These are phyloP conservation scores for Ceratocystis albifundus DNA, from an alignment of 2,329 filamentous ascomycete genomes.

Conservation along the genomic window DNA sequence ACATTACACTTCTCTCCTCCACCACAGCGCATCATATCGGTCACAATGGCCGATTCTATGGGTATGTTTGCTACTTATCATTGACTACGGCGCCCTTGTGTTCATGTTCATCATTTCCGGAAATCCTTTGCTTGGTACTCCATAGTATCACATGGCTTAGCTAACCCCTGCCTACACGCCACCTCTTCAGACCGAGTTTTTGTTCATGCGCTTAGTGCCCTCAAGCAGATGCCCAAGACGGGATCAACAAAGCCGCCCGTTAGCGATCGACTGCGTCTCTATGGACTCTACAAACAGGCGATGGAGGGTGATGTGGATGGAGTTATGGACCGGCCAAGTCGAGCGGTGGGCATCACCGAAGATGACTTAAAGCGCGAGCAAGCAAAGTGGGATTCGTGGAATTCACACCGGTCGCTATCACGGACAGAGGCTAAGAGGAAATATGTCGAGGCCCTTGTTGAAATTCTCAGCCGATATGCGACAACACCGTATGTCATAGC, in stretches of 20 bases:
- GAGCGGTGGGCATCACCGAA: constrained; percentile 36
- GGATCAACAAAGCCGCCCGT: constrained; percentile 81
- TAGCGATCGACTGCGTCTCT: constrained; percentile 74
- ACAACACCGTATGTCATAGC: constrained; percentile 55
- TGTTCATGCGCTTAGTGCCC: constrained; percentile 95
- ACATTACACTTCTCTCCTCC: not conserved
- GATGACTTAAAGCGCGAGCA: constrained; percentile 49
- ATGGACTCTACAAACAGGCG: constrained; percentile 97
- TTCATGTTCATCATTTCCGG: not conserved
- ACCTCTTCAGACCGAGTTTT: constrained; percentile 77
- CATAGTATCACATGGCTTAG: not conserved
- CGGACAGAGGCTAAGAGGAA: constrained; percentile 87
- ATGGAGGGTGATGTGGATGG: constrained; percentile 97
- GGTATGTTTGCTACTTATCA: constrained; percentile 27
- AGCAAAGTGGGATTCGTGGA: constrained; percentile 90
- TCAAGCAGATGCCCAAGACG: constrained; percentile 93
- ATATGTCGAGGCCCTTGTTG: constrained; percentile 88
- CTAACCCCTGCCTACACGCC: not conserved
- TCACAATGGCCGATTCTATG: constrained; percentile 33
- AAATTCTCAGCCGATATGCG: constrained; percentile 94
- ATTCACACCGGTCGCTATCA: constrained; percentile 68
- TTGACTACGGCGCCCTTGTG: not conserved
- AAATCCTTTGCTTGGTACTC: not conserved
- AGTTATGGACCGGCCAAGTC: constrained; percentile 72
- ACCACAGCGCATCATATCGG: not conserved